Conservation (phyloP, 768 basidiomycete genomes). For the Calocera cornea region DNA sequence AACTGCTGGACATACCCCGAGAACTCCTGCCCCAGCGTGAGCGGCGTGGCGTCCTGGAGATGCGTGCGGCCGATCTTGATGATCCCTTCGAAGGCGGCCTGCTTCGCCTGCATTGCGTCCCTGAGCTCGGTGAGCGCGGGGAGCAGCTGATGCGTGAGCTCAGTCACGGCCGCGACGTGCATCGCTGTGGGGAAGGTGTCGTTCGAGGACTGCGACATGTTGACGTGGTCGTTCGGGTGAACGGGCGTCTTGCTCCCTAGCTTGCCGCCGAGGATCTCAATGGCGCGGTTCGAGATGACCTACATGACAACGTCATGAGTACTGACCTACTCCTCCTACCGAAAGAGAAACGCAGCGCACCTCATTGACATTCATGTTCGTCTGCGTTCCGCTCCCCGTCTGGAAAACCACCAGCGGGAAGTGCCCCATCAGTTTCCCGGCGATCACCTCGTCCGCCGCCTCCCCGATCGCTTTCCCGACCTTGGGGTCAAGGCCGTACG, state of each 20-base stretch:
- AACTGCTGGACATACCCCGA: conserved; percentile 95
- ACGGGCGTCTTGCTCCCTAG: conserved; percentile 94
- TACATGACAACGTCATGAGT: conserved; percentile 19
- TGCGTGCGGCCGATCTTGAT: conserved; percentile 99
- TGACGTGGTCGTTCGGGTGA: conserved; percentile 98
- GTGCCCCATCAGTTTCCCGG: conserved; percentile 84
- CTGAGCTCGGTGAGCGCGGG: conserved; percentile 77
- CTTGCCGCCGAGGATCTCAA: conserved; percentile 89
- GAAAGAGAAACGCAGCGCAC: conserved; percentile 25
- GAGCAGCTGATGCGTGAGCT: conserved; percentile 63
- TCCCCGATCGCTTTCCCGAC: conserved; percentile 77
- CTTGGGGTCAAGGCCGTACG: conserved; percentile 81
- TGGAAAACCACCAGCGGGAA: conserved; percentile 99
- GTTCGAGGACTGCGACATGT: conserved; percentile 97
- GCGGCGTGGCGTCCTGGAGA: conserved; percentile 89
- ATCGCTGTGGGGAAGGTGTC: conserved; percentile 99
- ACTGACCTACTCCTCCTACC: background rate
- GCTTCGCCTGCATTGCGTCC: conserved; percentile 71
- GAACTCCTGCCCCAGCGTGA: conserved; percentile 98
- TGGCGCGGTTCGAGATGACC: conserved; percentile 98
- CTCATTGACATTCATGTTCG: conserved; percentile 99
- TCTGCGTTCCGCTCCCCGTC: conserved; percentile 96
- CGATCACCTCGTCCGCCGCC: conserved; percentile 98
- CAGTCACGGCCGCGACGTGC: conserved; percentile 92
- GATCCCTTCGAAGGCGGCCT: conserved; percentile 72